Conservation (phyloP, 176 grass and related monocot genomes). For the Oryza australiensis region DNA sequence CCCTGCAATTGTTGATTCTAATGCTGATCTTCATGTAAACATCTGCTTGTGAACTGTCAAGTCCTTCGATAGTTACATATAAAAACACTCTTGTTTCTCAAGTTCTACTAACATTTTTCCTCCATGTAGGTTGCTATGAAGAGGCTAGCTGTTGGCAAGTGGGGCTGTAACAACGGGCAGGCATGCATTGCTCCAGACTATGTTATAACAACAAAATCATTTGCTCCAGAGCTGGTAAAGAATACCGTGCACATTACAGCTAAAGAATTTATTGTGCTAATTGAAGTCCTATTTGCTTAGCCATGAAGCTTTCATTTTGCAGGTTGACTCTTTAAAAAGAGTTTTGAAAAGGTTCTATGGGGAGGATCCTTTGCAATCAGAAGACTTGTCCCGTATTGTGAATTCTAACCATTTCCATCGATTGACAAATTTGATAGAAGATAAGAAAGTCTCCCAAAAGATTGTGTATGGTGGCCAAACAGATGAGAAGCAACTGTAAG, state of each 20-base stretch:
- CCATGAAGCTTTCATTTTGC: slow-evolving; percentile 25
- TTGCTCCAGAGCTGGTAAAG: slow-evolving; percentile 76
- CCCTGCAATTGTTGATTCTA: slow-evolving; percentile 80
- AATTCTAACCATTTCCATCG: slow-evolving; percentile 66
- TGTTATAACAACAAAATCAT: slow-evolving; percentile 88
- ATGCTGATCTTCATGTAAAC: slow-evolving; percentile 77
- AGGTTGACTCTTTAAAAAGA: slow-evolving; percentile 72
- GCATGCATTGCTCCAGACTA: slow-evolving; percentile 97
- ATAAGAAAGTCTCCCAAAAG: slow-evolving; percentile 59
- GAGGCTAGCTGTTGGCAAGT: slow-evolving; percentile 88
- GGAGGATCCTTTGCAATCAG: slow-evolving; percentile 66
- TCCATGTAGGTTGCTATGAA: slow-evolving; percentile 57
- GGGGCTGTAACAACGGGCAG: slow-evolving; percentile 95
- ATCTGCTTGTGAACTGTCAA: background rate
- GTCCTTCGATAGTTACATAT: background rate
- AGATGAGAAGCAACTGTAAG: slow-evolving; percentile 76
- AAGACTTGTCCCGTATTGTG: slow-evolving; percentile 82
- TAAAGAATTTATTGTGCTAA: background rate
- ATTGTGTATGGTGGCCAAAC: slow-evolving; percentile 68
- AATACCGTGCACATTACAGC: background rate
- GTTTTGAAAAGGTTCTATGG: slow-evolving; percentile 80
- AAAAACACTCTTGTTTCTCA: background rate
- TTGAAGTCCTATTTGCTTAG: background rate
- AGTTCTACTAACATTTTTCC: slow-evolving; percentile 15
- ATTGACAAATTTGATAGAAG: slow-evolving; percentile 64